A percentile compares a stretch with the other conserved stretches of the same genome.
Evolutionary conservation across 768 basidiomycete species (phyloP).

Genomic region (Mycena metata): DNA sequence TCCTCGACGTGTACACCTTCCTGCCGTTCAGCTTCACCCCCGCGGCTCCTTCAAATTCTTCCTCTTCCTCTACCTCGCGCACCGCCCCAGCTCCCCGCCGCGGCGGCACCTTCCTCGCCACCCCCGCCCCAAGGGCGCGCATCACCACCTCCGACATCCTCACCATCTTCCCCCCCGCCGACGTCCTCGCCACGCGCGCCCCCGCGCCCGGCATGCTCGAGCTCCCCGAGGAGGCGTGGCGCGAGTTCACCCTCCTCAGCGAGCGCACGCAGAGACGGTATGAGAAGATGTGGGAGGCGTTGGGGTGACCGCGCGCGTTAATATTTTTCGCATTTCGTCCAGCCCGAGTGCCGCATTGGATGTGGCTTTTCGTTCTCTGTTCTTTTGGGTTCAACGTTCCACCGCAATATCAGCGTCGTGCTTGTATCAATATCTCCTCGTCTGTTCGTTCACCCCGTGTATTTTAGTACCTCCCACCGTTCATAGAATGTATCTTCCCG

Average conservation of each 20-base stretch:
- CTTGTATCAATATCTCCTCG: constrained; percentile 26
- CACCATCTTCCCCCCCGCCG: constrained; percentile 64
- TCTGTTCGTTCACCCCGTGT: constrained; percentile 22
- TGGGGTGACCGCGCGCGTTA: constrained; percentile 45
- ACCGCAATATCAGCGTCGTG: constrained; percentile 35
- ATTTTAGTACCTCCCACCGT: constrained; percentile 7
- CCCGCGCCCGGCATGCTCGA: constrained; percentile 70
- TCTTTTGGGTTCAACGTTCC: constrained; percentile 4
- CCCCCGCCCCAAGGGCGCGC: constrained; percentile 71
- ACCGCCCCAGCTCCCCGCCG: background rate
- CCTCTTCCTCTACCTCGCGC: too few species aligned
- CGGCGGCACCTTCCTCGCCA: constrained; percentile 74
- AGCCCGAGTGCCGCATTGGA: too few species aligned
- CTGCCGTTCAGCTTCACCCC: constrained; percentile 56
- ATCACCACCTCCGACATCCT: constrained; percentile 72
- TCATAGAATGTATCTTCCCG: background rate
- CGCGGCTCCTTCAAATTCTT: too few species aligned
- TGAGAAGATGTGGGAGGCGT: constrained; percentile 67
- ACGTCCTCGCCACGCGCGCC: constrained; percentile 48
- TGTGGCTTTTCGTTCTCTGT: too few species aligned
- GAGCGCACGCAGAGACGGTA: constrained; percentile 66
- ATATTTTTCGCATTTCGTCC: too few species aligned
- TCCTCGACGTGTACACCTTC: constrained; percentile 76
- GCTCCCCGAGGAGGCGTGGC: constrained; percentile 70
- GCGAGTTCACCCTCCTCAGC: constrained; percentile 68